phyloP scores from a whole-genome alignment of 129 eudicot genomes.

The Artemisia annua region DNA sequence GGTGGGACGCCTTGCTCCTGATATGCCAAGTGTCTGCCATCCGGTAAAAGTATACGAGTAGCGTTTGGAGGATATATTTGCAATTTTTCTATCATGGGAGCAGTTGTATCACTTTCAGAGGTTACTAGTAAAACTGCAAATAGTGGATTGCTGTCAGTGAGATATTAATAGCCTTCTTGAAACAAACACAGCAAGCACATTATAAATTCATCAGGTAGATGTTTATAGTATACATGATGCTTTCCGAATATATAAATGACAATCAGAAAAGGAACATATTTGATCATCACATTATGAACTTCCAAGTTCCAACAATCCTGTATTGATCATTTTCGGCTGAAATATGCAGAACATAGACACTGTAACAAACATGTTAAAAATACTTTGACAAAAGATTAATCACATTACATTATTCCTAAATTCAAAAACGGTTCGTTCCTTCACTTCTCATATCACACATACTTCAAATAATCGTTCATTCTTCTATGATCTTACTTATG shows the following conservation, averaged over 20 bases:
- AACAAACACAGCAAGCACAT: not conserved
- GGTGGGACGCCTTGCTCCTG: slow-evolving; percentile 79
- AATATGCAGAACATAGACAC: too few relatives aligned
- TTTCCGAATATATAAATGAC: slow-evolving; percentile 4
- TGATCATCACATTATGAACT: too few relatives aligned
- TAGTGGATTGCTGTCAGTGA: slow-evolving; percentile 26
- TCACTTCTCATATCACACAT: not conserved
- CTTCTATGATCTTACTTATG: not conserved
- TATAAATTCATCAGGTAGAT: slow-evolving; percentile 2
- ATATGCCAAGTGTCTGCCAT: slow-evolving; percentile 88
- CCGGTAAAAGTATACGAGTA: slow-evolving; percentile 74
- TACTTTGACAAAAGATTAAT: too few relatives aligned
- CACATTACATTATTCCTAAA: not conserved
- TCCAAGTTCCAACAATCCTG: too few relatives aligned
- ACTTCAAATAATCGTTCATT: not conserved
- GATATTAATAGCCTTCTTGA: slow-evolving; percentile 22
- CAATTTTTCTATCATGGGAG: slow-evolving; percentile 57
- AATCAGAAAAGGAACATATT: not conserved
- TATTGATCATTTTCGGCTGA: too few relatives aligned
- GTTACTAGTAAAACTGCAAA: slow-evolving; percentile 62
- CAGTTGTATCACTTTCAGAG: slow-evolving; percentile 44
- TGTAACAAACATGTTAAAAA: too few relatives aligned
- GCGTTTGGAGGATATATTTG: slow-evolving; percentile 74
- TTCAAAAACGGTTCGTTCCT: not conserved
- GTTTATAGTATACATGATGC: slow-evolving; percentile 4